A percentile compares a stretch with the other conserved stretches of the same genome.
Conservation (phyloP, 2,329 filamentous ascomycete genomes). For the Hypoxylon sp. region DNA sequence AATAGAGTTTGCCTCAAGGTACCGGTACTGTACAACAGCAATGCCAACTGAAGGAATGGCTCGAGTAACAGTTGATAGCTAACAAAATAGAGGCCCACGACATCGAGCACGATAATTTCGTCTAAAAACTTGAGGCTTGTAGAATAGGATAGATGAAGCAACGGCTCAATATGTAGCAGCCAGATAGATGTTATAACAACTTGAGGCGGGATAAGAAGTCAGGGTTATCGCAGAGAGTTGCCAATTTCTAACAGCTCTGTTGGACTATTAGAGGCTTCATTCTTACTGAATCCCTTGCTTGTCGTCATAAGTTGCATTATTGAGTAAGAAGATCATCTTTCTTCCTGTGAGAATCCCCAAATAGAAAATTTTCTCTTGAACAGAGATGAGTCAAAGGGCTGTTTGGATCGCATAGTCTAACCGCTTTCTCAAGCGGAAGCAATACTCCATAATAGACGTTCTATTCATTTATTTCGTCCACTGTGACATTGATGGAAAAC, state of each 20-base stretch:
- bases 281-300: slow-evolving; percentile 7
- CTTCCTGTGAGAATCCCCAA: not conserved
- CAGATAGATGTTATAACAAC: slow-evolving; percentile 16
- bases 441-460: slow-evolving; percentile 22
- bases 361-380: slow-evolving; percentile 14
- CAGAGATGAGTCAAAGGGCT: slow-evolving; percentile 30
- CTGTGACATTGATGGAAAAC: slow-evolving; percentile 14
- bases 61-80: not conserved
- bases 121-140: not conserved
- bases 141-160: slow-evolving; percentile 6
- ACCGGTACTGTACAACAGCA: slow-evolving; percentile 14
- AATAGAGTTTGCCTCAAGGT: slow-evolving; percentile 35
- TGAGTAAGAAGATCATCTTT: slow-evolving; percentile 10
- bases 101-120: slow-evolving; percentile 16
- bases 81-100: not conserved
- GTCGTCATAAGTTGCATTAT: slow-evolving; percentile 8
- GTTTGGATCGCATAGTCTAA: slow-evolving; percentile 32
- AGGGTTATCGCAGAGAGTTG: slow-evolving; percentile 13
- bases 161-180: not conserved
- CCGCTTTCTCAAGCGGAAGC: slow-evolving; percentile 22
- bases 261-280: slow-evolving; percentile 23
- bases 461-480: slow-evolving; percentile 21
- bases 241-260: slow-evolving; percentile 25
- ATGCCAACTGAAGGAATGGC: not conserved
- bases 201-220: slow-evolving; percentile 15